Conservation (phyloP, 108 stramenopile species). For the Phaeodactylum tricornutum region DNA sequence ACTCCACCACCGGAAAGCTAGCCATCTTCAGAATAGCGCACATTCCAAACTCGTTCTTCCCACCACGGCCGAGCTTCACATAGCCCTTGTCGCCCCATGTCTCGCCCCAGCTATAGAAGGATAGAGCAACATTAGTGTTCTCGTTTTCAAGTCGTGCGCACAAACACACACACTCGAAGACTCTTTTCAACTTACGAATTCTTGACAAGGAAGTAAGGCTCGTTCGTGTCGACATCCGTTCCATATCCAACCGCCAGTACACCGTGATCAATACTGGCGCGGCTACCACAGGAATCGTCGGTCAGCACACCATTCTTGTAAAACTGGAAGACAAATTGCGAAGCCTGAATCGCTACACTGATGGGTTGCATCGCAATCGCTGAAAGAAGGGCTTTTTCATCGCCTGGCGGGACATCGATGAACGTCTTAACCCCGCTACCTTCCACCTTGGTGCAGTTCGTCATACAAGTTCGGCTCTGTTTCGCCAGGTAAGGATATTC, state of each 20-base stretch:
- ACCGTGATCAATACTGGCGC: constrained; percentile 85
- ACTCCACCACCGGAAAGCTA: constrained; percentile 40
- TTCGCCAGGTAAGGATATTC: constrained; percentile 85
- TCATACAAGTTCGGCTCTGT: constrained; percentile 45
- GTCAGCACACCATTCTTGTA: constrained; percentile 90
- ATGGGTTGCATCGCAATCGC: constrained; percentile 72
- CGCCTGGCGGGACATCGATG: constrained; percentile 66
- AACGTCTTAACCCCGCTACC: constrained; percentile 64
- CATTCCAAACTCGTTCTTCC: constrained; percentile 63
- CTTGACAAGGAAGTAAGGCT: constrained; percentile 66
- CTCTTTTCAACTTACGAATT: no score
- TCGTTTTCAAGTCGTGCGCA: constrained; percentile 28
- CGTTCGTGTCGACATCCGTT: constrained; percentile 49
- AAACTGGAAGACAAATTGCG: constrained; percentile 86
- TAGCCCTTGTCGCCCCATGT: constrained; percentile 87
- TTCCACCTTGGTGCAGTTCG: constrained; percentile 60
- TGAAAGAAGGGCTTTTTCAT: constrained; percentile 58
- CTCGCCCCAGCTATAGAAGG: constrained; percentile 85
- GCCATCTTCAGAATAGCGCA: constrained; percentile 73
- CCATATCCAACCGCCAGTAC: constrained; percentile 96
- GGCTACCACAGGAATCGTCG: constrained; percentile 51
- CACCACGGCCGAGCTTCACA: constrained; percentile 73
- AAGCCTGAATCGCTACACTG: constrained; percentile 70
- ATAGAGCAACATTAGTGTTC: no score
- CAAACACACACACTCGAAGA: no score